Evolutionary conservation across 164 flowering plant species (phyloP).

Genomic region (Dillenia suffruticosa): DNA sequence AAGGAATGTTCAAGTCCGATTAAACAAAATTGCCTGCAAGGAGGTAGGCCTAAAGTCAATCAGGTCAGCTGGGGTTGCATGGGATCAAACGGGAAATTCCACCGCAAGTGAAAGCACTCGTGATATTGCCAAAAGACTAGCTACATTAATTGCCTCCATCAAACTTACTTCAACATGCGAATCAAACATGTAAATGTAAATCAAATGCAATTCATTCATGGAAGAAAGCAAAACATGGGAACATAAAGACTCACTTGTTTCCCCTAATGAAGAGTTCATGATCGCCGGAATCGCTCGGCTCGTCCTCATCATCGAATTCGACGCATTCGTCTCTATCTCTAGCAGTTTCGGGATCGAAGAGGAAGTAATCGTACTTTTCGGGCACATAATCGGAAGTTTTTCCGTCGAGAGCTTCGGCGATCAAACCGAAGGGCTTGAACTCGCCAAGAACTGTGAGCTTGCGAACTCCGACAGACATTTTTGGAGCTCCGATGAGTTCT

Average conservation of each 20-base stretch:
- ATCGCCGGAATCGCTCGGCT: slow-evolving; percentile 43
- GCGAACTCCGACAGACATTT: slow-evolving; percentile 57
- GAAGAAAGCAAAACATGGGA: not conserved
- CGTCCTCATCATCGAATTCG: slow-evolving; percentile 19
- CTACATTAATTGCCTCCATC: too few species aligned
- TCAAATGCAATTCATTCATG: not conserved
- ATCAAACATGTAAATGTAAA: not conserved
- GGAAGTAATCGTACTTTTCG: slow-evolving; percentile 63
- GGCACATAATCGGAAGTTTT: slow-evolving; percentile 36
- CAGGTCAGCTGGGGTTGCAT: too few species aligned
- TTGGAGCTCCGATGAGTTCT: not conserved
- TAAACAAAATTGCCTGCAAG: too few species aligned
- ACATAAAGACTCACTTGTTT: slow-evolving; percentile 42
- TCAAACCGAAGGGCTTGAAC: slow-evolving; percentile 89
- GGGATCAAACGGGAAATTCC: too few species aligned
- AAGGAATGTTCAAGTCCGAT: too few species aligned
- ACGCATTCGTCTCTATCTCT: slow-evolving; percentile 35
- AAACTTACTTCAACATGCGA: too few species aligned
- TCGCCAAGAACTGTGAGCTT: slow-evolving; percentile 69
- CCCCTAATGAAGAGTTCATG: slow-evolving; percentile 95
- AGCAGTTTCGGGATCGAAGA: slow-evolving; percentile 58
- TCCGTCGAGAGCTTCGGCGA: slow-evolving; percentile 82
- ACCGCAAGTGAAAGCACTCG: too few species aligned
- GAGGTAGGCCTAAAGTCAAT: too few species aligned
- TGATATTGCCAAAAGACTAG: too few species aligned